Evolutionary conservation across 768 basidiomycete genomes (phyloP).

Genomic region (Lentinula sp.): DNA sequence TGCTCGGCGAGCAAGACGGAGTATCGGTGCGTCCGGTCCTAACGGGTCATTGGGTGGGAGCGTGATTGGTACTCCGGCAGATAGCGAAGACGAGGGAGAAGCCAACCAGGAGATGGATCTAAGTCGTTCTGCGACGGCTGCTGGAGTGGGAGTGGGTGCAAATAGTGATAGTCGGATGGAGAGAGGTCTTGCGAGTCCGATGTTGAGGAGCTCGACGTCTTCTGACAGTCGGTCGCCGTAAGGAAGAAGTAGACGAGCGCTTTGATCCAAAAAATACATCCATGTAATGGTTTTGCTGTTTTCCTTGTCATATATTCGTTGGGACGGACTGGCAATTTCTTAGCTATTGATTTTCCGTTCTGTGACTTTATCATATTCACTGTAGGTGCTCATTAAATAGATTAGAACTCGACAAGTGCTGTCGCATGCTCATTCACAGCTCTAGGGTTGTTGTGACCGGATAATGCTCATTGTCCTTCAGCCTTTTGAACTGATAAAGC

Average conservation of each 20-base stretch:
- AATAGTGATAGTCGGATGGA: conserved; percentile 46
- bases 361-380: background rate
- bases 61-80: conserved; percentile 25
- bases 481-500: too few species aligned
- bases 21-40: conserved; percentile 23
- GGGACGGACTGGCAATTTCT: background rate
- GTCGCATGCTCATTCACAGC: background rate
- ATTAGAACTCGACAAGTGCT: background rate
- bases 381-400: background rate
- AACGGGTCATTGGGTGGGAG: conserved; percentile 18
- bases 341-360: background rate
- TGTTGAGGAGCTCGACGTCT: conserved; percentile 36
- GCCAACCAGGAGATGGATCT: conserved; percentile 38
- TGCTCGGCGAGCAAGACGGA: conserved; percentile 61
- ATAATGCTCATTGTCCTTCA: too few species aligned
- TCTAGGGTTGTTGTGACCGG: too few species aligned
- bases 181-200: conserved; percentile 60
- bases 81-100: conserved; percentile 34
- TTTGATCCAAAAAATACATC: background rate
- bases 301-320: background rate
- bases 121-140: conserved; percentile 17
- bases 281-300: background rate
- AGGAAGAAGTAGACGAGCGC: background rate
- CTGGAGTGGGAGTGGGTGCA: conserved; percentile 12
- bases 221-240: conserved; percentile 1